Percentiles rank a stretch among this genome's conserved stretches.
Conservation (phyloP, 495 filamentous ascomycete genomes). For the Peziza echinospora region DNA sequence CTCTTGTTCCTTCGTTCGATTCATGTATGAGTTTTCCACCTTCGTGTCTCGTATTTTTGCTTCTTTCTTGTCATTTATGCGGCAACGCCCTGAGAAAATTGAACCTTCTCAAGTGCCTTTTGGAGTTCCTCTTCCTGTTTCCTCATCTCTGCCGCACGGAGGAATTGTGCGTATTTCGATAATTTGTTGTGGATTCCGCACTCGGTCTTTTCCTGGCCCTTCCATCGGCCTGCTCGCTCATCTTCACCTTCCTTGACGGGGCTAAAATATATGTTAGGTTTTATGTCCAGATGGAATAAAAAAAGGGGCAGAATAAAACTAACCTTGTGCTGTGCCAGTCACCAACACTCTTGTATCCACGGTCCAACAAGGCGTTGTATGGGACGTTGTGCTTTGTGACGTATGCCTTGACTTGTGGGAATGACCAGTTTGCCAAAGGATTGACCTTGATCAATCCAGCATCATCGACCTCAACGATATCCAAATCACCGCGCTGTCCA, state of each 20-base stretch:
- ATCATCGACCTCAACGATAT: conserved; percentile 81
- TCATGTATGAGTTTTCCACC: not conserved
- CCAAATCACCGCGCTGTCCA: conserved; percentile 70
- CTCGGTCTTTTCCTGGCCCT: conserved; percentile 82
- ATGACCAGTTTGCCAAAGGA: conserved; percentile 91
- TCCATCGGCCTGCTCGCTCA: conserved; percentile 93
- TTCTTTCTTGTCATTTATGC: not conserved
- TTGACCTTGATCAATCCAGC: conserved; percentile 92
- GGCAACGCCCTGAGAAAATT: not conserved
- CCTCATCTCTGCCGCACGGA: conserved; percentile 52
- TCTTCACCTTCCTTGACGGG: conserved; percentile 81
- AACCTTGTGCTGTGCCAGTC: conserved; percentile 84
- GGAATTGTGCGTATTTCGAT: conserved; percentile 70
- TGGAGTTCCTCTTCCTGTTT: conserved; percentile 38
- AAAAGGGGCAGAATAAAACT: not conserved
- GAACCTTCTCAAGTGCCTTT: conserved; percentile 6
- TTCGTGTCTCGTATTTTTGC: not conserved
- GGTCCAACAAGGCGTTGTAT: conserved; percentile 78
- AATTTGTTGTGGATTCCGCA: conserved; percentile 96
- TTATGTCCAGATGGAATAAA: not conserved
- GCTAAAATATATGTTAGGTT: conserved; percentile 14
- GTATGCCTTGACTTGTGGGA: conserved; percentile 72
- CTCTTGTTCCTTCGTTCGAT: not conserved
- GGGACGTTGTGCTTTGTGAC: conserved; percentile 68
- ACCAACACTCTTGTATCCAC: conserved; percentile 87